Base-by-base conservation (phyloP, 768 basidiomycete species). In the Tricholomella constricta region DNA sequence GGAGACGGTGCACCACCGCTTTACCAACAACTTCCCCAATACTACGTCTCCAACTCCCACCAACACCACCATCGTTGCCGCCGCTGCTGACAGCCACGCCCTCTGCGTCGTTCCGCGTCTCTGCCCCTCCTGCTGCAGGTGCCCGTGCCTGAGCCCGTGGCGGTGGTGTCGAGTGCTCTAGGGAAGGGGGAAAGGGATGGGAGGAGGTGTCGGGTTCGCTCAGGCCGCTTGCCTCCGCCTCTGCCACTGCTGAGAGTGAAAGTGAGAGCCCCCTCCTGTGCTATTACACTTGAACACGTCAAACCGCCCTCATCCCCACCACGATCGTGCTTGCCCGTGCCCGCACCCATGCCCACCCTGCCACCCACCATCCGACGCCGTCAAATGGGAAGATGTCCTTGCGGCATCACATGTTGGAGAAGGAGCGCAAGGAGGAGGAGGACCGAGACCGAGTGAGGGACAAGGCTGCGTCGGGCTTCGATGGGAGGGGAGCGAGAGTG, bases 361-460 rank as follows among this genome's bases (percentile, higher is more conserved):
- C 48, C 50, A 11, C 34, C 41, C 60, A 57, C 1, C 73, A 69
- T 1, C 67, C 69, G 0, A 69, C 66, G 11, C 69, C 70, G 6
- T 67, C 68, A 11, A 80, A 81, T 42, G 82, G 83, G 38, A 82
- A 83, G 57, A 76, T 84, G 66, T 80, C 83, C 0, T 63, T 85
- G 43, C 80, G 78, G 58, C 83, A 85, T 55, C 85, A 83, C 57
- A 79, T 76, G 26, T 50, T 79, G 26, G 66, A 84, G 51, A 83
- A 77, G 74, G 78, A 77, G 72, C 78, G 77, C 64, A 73, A 77
- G 58, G 70, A 74, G 48, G 79, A 81, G 57, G 77, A 80, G 57
- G 72, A 75, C n/a, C n/a, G n/a, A n/a, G n/a, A n/a, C n/a, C n/a
- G n/a, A n/a, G n/a, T n/a, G n/a, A n/a, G n/a, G n/a, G n/a, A n/a